phyloP scores from a whole-genome alignment of 176 grass and related monocot species.

The Elaeis guineensis region DNA sequence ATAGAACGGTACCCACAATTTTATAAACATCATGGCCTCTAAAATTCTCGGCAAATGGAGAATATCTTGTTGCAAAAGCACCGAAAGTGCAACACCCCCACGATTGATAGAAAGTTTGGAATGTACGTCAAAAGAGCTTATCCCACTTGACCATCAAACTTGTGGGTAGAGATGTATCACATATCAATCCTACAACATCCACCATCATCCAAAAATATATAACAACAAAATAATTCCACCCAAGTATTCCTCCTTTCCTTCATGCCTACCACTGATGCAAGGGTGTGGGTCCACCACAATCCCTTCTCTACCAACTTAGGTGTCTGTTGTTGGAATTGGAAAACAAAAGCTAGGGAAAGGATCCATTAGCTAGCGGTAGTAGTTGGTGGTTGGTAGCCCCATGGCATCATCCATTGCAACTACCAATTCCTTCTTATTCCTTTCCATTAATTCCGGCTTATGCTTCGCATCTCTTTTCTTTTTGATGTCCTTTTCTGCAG shows the following conservation, averaged over 20 bases:
- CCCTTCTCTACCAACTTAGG: not conserved
- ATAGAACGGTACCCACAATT: no score
- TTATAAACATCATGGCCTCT: no score
- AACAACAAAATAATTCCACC: constrained; percentile 24
- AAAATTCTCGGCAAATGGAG: no score
- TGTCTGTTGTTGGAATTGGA: not conserved
- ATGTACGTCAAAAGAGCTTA: constrained; percentile 6
- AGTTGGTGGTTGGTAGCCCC: constrained; percentile 58
- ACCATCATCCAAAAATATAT: constrained; percentile 9
- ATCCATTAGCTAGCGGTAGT: constrained; percentile 29
- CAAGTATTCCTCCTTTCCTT: constrained; percentile 17
- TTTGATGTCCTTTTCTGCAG: constrained; percentile 17
- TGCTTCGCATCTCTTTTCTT: constrained; percentile 14
- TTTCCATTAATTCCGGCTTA: constrained; percentile 2
- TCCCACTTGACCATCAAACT: constrained; percentile 36
- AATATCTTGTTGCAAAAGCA: no score
- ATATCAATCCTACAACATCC: constrained; percentile 11
- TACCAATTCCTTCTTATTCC: constrained; percentile 4
- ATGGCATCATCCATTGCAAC: constrained; percentile 29
- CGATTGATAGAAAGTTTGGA: no score
- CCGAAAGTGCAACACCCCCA: no score
- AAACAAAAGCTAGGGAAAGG: constrained; percentile 6
- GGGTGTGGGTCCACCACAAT: not conserved
- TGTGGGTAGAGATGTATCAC: constrained; percentile 10
- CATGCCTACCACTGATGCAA: constrained; percentile 12